Evolutionary conservation across 768 basidiomycete genomes (phyloP), one percentile per base, ranked within the genome.

Genomic region (Mycena galericulata): DNA sequence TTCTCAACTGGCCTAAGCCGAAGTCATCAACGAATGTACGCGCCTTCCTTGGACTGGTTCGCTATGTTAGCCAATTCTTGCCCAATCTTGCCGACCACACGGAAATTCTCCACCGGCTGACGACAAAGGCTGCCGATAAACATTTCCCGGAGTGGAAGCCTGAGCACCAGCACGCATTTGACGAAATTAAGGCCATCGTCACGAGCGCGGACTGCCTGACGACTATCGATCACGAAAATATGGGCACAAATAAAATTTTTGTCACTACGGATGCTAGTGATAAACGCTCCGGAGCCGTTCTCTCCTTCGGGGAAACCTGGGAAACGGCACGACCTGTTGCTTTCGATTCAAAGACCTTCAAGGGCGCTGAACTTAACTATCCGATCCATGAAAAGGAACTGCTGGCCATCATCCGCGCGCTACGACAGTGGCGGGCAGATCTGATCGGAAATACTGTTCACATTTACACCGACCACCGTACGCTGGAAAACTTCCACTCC

Each of bases 391-490:
- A 57, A 30, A 57, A 57, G 30, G 55, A 57, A 43, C 15, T 57
- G 11, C 18, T 57, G 24, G 55, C 55, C 2, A 57, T 57, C 11
- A 57, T 57, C 24, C 38, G 40, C 20, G 55, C 55, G 0, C 66
- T 74, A 0, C 32, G 68, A 9, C 60, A 71, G 45, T 78, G 74
- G 76, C 50, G 72, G 0, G 45, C 57, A 0, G 74, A 74, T 40
- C 54, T 71, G 1, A 41, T 73, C 18, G 67, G 74, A 10, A 41
- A 36, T 22, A 24, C 17, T 7, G 38, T 73, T 74, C 2, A 30
- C 0, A 72, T 82, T 15, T 78, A 62, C 36, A 80, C 80, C 1
- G 80, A 81, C 62, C 82, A 82, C 56, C 63, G 74, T 0, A 78
- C 80, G 0, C 67, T 79, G 5, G 76, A 81, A 58, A 68, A 76